Percentiles rank a stretch among this genome's conserved stretches.
These are phyloP conservation scores for Cryptococcus wingfieldii DNA, from an alignment of 1,284 basidiomycete genomes.

Conservation along the genomic window DNA sequence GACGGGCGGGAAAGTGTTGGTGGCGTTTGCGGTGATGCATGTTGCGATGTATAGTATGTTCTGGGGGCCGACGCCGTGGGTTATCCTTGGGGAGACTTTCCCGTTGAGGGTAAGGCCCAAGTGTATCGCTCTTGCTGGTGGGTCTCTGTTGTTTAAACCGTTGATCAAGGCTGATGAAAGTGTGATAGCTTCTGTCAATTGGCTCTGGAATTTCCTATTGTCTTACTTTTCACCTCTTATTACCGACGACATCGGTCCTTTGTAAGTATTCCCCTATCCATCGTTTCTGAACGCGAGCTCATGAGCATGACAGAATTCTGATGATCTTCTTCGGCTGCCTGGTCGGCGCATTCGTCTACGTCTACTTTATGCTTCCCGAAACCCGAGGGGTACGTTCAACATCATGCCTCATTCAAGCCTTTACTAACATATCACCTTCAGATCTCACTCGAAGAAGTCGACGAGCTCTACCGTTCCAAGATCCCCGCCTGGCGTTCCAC, in stretches of 20 bases:
- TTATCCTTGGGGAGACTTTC: conserved; percentile 61
- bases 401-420: neutral
- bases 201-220: conserved; percentile 60
- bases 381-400: conserved; percentile 54
- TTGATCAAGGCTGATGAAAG: neutral
- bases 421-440: neutral
- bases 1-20: conserved; percentile 59
- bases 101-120: conserved; percentile 73
- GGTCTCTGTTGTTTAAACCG: neutral
- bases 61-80: conserved; percentile 62
- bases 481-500: conserved; percentile 64
- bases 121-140: conserved; percentile 64
- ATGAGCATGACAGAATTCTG: conserved; percentile 53
- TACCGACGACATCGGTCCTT: conserved; percentile 62
- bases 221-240: conserved; percentile 51
- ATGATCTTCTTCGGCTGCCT: conserved; percentile 58
- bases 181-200: conserved; percentile 47
- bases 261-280: conserved; percentile 7
- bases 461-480: conserved; percentile 65
- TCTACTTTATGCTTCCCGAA: conserved; percentile 59
- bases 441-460: conserved; percentile 70
- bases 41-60: conserved; percentile 67
- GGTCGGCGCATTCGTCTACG: conserved; percentile 62
- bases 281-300: neutral
- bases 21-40: conserved; percentile 69